Conservation (phyloP, 306 rosid species). For the Lablab purpureus region DNA sequence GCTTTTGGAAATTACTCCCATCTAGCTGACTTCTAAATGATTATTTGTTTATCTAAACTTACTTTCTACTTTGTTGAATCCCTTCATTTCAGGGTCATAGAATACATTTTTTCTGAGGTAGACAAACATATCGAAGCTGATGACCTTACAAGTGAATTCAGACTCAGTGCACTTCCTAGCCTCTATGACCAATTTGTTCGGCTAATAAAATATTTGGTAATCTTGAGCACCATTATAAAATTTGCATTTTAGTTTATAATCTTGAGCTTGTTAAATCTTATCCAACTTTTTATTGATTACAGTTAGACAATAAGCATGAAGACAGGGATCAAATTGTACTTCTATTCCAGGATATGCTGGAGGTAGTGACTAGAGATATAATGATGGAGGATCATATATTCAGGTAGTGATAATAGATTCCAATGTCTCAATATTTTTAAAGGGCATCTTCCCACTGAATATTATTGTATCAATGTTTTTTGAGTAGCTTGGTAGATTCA, state of each 20-base stretch:
- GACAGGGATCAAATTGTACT: constrained; percentile 87
- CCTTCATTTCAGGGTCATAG: constrained; percentile 70
- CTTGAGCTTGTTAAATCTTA: constrained; percentile 42
- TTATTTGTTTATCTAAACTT: constrained; percentile 20
- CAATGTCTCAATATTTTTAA: constrained; percentile 6
- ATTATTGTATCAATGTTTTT: constrained; percentile 44
- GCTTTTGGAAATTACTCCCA: neutral
- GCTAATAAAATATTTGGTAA: constrained; percentile 80
- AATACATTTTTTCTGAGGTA: constrained; percentile 71
- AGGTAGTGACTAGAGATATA: constrained; percentile 91
- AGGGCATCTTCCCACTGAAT: constrained; percentile 25
- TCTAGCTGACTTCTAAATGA: constrained; percentile 3
- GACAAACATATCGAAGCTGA: constrained; percentile 59
- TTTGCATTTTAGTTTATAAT: constrained; percentile 15
- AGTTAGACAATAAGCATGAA: constrained; percentile 74
- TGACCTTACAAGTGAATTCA: constrained; percentile 61
- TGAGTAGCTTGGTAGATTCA: constrained; percentile 76
- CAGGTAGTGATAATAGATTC: constrained; percentile 62
- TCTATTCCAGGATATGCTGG: constrained; percentile 98
- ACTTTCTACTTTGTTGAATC: constrained; percentile 22
- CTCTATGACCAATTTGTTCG: constrained; percentile 76
- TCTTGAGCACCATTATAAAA: neutral
- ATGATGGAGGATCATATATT: constrained; percentile 84
- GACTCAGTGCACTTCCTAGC: constrained; percentile 91
- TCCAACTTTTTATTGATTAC: constrained; percentile 46